Percentiles rank a stretch among this genome's conserved stretches.
phyloP scores from a whole-genome alignment of 306 rosid genomes.

The Senna siamea region DNA sequence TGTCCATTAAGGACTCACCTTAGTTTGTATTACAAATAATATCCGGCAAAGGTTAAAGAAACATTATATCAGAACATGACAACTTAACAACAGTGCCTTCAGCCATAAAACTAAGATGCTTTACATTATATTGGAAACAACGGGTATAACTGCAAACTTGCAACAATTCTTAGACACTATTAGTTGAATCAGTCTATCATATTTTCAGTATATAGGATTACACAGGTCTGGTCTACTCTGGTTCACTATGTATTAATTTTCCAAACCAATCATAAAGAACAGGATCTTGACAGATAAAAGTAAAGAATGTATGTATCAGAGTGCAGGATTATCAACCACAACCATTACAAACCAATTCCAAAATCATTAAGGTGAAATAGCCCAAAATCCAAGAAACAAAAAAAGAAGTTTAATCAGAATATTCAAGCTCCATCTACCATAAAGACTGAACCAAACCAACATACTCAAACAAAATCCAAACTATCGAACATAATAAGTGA shows the following conservation, averaged over 20 bases:
- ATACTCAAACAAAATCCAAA: conserved; percentile 22
- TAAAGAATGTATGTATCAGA: not conserved
- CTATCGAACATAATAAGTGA: conserved; percentile 27
- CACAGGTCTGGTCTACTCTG: not conserved
- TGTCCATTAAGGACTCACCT: not conserved
- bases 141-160: not conserved
- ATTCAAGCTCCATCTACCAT: not conserved
- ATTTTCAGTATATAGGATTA: not conserved
- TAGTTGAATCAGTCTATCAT: conserved; percentile 8
- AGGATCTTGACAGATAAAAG: not conserved
- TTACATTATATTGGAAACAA: conserved; percentile 8
- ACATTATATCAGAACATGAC: not conserved
- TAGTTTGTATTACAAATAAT: not conserved
- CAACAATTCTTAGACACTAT: not conserved
- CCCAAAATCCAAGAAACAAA: conserved; percentile 11
- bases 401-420: conserved; percentile 6
- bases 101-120: not conserved
- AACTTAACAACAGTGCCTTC: not conserved
- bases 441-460: conserved; percentile 23
- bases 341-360: conserved; percentile 8
- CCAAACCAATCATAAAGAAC: not conserved
- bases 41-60: not conserved
- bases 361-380: conserved; percentile 23
- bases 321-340: conserved; percentile 30
- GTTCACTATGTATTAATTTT: conserved; percentile 4